These are phyloP conservation scores for Prototheca stagnorum DNA, from an alignment of 163 green algal genomes.

Conservation along the genomic window DNA sequence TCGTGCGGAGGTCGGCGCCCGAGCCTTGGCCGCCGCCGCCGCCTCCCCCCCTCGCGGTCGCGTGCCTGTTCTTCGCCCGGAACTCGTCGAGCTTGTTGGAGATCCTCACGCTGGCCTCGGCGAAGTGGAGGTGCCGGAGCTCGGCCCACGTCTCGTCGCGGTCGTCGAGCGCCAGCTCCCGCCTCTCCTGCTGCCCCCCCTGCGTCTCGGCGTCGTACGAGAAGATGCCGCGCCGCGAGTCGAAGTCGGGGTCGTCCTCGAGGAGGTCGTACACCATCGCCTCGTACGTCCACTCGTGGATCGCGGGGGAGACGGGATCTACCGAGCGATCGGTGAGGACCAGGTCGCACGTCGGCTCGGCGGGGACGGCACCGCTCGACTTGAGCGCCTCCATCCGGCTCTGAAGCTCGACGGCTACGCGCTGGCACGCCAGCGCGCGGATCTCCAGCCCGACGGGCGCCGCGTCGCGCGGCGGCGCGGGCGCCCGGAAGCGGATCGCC, in stretches of 20 bases:
- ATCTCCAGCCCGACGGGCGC: conserved; percentile 39
- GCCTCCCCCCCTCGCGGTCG: conserved; percentile 4
- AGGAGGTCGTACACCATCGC: conserved; percentile 81
- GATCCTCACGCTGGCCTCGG: conserved; percentile 37
- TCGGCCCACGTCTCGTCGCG: conserved; percentile 59
- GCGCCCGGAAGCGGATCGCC: conserved; percentile 41
- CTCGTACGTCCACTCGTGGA: conserved; percentile 96
- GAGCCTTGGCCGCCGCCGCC: not conserved
- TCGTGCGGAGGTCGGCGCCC: conserved; percentile 27
- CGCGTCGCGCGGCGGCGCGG: conserved; percentile 31
- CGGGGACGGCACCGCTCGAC: conserved; percentile 28
- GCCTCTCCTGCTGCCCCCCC: conserved; percentile 29
- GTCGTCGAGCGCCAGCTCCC: conserved; percentile 55
- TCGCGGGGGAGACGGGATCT: conserved; percentile 71
- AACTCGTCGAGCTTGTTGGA: conserved; percentile 40
- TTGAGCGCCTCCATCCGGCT: conserved; percentile 28
- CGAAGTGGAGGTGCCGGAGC: conserved; percentile 71
- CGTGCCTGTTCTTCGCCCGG: conserved; percentile 41
- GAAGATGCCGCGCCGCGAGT: conserved; percentile 56
- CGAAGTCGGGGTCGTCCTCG: not conserved
- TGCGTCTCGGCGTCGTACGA: conserved; percentile 26
- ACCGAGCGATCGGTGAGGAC: conserved; percentile 69
- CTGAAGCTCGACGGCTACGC: conserved; percentile 33
- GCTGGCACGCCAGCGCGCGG: conserved; percentile 33
- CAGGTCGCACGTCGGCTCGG: conserved; percentile 69